phyloP scores from a whole-genome alignment of 2,329 filamentous ascomycete genomes.

The Beauveria rudraprayagi region DNA sequence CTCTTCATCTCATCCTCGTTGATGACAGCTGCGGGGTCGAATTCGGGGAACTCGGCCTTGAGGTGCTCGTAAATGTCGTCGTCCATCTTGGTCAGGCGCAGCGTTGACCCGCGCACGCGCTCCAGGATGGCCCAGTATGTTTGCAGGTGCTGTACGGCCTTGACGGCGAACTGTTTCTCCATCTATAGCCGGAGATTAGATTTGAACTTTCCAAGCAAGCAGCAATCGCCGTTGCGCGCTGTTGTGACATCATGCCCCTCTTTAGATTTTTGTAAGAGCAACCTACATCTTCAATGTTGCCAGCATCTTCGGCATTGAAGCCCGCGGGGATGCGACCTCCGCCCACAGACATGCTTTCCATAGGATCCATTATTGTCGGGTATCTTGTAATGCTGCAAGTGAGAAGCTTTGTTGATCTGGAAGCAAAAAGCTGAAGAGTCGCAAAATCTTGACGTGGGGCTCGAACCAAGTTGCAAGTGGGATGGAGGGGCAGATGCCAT shows the following conservation, averaged over 20 bases:
- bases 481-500: conserved; percentile 6
- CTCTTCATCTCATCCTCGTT: conserved; percentile 97
- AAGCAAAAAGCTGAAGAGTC: not conserved
- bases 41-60: conserved; percentile 81
- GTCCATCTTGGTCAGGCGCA: conserved; percentile 89
- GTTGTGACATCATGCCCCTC: conserved; percentile 7
- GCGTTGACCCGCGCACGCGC: conserved; percentile 75
- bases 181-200: conserved; percentile 49
- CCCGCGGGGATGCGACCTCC: conserved; percentile 38
- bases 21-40: conserved; percentile 72
- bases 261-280: conserved; percentile 6
- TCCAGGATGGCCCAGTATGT: conserved; percentile 97
- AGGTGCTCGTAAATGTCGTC: conserved; percentile 92
- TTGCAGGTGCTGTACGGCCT: conserved; percentile 91
- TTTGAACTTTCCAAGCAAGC: not conserved
- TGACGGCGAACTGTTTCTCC: conserved; percentile 98
- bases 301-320: conserved; percentile 51
- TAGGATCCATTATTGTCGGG: conserved; percentile 28
- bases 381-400: not conserved
- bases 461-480: not conserved
- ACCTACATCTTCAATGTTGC: conserved; percentile 50
- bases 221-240: conserved; percentile 1
- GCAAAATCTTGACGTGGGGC: conserved; percentile 12
- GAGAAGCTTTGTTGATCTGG: not conserved
- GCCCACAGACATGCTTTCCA: conserved; percentile 27